phyloP scores from a whole-genome alignment of 371 early-diverging fungal species.

The Mucor circinelloides region DNA sequence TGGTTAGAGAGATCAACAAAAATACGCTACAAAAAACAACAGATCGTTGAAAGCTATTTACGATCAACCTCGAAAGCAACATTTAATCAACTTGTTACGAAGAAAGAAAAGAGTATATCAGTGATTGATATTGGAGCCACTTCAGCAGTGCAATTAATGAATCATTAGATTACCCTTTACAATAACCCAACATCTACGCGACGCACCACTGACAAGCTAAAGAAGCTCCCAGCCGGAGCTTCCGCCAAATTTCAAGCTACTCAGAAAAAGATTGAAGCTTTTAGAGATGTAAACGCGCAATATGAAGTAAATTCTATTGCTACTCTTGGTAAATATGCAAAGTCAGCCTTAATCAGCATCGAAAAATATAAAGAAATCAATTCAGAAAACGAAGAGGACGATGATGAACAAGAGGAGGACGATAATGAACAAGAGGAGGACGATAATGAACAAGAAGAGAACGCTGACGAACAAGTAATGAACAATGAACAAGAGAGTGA shows the following conservation, averaged over 20 bases:
- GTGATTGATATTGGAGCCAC: constrained; percentile 21
- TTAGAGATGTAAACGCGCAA: constrained; percentile 12
- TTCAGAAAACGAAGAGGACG: not conserved
- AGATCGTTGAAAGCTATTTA: constrained; percentile 22
- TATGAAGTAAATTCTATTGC: constrained; percentile 16
- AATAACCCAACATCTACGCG: constrained; percentile 14
- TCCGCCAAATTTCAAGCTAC: constrained; percentile 21
- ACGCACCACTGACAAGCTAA: constrained; percentile 21
- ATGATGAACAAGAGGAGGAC: constrained; percentile 2
- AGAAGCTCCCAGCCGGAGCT: constrained; percentile 13
- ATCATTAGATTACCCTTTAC: constrained; percentile 21
- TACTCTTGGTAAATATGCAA: constrained; percentile 20
- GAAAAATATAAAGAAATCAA: constrained; percentile 20
- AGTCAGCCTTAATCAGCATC: constrained; percentile 19
- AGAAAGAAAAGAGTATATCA: constrained; percentile 6
- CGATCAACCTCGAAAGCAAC: constrained; percentile 22
- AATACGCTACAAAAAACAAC: constrained; percentile 17
- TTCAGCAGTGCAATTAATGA: constrained; percentile 20
- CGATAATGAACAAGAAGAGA: constrained; percentile 6
- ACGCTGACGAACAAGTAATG: constrained; percentile 9
- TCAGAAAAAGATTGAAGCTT: constrained; percentile 21
- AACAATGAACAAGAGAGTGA: constrained; percentile 14
- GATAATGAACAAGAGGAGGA: constrained; percentile 14
- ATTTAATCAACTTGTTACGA: constrained; percentile 19
- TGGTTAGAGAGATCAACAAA: constrained; percentile 8